Conservation (phyloP, 2,329 filamentous ascomycete genomes). For the Balansia obtecta region DNA sequence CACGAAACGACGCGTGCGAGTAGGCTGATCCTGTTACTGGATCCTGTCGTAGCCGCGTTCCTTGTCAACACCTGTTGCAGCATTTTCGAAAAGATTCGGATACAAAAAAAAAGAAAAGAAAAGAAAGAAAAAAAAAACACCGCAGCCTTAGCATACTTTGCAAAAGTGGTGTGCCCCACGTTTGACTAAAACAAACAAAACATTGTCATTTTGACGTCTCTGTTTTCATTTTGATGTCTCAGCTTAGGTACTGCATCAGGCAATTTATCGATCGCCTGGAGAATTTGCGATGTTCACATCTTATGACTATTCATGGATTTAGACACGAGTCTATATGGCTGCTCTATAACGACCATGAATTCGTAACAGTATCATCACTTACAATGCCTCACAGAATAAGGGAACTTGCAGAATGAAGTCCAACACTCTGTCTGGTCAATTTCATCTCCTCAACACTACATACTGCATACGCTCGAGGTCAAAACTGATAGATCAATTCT, state of each 20-base stretch:
- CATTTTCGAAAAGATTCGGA: neutral
- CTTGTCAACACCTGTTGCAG: neutral
- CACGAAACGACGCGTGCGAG: neutral
- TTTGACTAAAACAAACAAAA: neutral
- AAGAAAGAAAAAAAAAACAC: neutral
- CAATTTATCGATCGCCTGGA: neutral
- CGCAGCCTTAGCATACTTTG: neutral
- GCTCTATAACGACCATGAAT: too few relatives aligned
- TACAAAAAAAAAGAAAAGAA: too few relatives aligned
- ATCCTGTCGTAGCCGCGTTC: neutral
- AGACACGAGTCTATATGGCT: too few relatives aligned
- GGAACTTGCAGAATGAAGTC: too few relatives aligned
- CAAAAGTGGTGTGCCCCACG: neutral
- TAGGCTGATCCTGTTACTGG: too few relatives aligned
- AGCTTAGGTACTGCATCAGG: neutral
- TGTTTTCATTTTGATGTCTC: neutral
- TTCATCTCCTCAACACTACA: neutral
- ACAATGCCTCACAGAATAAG: too few relatives aligned
- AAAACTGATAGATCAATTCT: neutral
- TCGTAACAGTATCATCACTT: too few relatives aligned
- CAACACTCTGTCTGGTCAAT: neutral
- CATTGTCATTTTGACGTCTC: neutral
- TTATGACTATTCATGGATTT: neutral
- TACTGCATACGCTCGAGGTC: neutral
- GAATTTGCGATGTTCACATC: neutral